Base-by-base conservation (phyloP, 192 early-diverging fungal species). In the Podila clonocystis region DNA sequence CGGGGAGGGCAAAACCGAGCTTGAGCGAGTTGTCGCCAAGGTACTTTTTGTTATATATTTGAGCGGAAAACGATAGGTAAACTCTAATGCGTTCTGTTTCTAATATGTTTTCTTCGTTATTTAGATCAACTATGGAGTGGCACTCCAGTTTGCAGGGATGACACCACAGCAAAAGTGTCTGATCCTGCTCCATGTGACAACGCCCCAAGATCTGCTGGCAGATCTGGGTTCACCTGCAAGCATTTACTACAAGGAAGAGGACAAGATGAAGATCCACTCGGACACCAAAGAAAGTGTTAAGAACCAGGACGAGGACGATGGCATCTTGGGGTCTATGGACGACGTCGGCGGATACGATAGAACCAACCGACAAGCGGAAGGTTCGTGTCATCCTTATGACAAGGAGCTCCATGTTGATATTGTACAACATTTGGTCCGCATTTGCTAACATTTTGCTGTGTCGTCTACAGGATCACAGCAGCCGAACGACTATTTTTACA, bases 401-500 rank as follows among this genome's bases (percentile, higher is more conserved):
- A n/a, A n/a, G 6, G 3, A 5, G 6, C 22, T 20, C 41, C 15
- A 38, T 6, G 36, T 9, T 45, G 41, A 17, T 1, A 2, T 3
- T 45, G 41, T 45, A 45, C 0, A 45, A 15, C 11, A 15, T 45
- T 45, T 45, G 41, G 1, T 45, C 41, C 41, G 41, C 41, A 7
- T 45, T 45, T 15, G 11, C 13, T 15, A 45, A 45, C 41, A 4
- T 15, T 12, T 17, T 4, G 0, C 4, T 45, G 2, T 45, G 2
- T 3, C 41, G 11, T 22, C n/a, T 50, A 29, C 49, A 84, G 77
- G 86, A 41, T 65, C 65, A 13, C 60, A 83, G 38, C 82, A 86
- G 26, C 82, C 89, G 19, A 86, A 87, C 17, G 93, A 91, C 69
- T 94, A 93, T 62, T 92, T 93, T 82, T 93, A 90, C 82, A 93